Evolutionary conservation across 148 eudicot genomes (phyloP).

Genomic region (Cornus florida): DNA sequence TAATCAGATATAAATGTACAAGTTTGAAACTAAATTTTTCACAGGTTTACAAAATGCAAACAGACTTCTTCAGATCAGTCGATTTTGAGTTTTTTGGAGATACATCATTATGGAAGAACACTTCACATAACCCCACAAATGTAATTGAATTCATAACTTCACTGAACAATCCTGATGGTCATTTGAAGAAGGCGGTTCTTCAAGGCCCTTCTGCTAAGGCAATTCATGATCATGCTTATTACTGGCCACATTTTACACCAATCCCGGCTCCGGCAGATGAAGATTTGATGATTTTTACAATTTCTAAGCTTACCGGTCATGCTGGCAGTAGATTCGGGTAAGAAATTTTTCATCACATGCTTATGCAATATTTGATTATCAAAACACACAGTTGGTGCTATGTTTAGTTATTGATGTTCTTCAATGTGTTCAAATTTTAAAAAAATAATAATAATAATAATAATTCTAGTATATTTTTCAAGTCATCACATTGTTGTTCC

Average conservation of each 20-base stretch:
- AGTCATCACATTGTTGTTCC: background rate
- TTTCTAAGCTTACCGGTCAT: conserved; percentile 66
- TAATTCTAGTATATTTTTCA: no score
- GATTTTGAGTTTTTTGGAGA: conserved; percentile 54
- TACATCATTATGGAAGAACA: conserved; percentile 42
- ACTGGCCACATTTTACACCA: conserved; percentile 50
- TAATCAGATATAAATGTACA: no score
- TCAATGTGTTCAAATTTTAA: background rate
- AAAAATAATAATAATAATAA: no score
- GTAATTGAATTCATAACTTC: no score
- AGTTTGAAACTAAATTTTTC: background rate
- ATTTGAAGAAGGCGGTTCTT: no score
- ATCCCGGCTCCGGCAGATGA: conserved; percentile 47
- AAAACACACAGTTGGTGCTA: no score
- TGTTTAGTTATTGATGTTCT: background rate
- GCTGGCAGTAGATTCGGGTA: conserved; percentile 73
- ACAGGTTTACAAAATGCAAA: conserved; percentile 52
- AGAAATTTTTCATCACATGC: background rate
- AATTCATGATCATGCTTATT: no score
- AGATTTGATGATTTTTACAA: conserved; percentile 57
- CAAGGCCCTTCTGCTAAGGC: no score
- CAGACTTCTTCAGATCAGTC: conserved; percentile 39
- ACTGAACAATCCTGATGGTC: no score
- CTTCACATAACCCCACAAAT: no score
- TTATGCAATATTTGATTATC: background rate